Evolutionary conservation across 768 basidiomycete genomes (phyloP).

Genomic region (Multifurca ochricompacta): DNA sequence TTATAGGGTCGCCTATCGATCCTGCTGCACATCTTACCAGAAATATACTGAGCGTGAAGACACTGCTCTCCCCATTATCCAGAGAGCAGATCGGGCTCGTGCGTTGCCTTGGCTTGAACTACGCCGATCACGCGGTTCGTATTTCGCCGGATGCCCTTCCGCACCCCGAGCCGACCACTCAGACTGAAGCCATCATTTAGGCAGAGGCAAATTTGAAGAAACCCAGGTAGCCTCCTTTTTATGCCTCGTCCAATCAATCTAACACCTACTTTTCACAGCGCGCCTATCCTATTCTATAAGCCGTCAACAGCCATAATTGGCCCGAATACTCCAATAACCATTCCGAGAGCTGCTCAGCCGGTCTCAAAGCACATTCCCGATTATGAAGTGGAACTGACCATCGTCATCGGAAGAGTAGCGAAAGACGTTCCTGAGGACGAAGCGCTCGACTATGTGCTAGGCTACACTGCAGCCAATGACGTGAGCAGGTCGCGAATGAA

Average conservation of each 20-base stretch:
- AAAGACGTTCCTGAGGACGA: slow-evolving; percentile 75
- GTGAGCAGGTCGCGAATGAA: slow-evolving; percentile 31
- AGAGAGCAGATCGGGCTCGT: slow-evolving; percentile 60
- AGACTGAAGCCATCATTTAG: slow-evolving; percentile 28
- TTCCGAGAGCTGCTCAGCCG: slow-evolving; percentile 65
- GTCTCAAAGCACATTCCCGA: slow-evolving; percentile 64
- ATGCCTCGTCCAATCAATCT: not conserved
- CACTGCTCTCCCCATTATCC: slow-evolving; percentile 62
- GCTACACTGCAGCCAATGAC: slow-evolving; percentile 75
- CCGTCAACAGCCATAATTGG: slow-evolving; percentile 64
- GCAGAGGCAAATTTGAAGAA: slow-evolving; percentile 57
- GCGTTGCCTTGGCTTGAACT: slow-evolving; percentile 75
- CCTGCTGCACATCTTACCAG: slow-evolving; percentile 54
- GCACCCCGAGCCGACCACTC: not conserved
- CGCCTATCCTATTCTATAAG: slow-evolving; percentile 75
- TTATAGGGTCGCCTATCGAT: slow-evolving; percentile 62
- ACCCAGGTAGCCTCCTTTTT: slow-evolving; percentile 43
- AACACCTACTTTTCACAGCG: slow-evolving; percentile 30
- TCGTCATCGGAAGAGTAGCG: slow-evolving; percentile 77
- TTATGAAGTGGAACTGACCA: slow-evolving; percentile 74
- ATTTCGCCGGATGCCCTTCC: not conserved
- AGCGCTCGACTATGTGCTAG: slow-evolving; percentile 80
- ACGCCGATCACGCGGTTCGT: slow-evolving; percentile 74
- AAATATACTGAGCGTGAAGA: slow-evolving; percentile 59
- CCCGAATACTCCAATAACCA: slow-evolving; percentile 53